Evolutionary conservation across 495 filamentous ascomycete genomes (phyloP).

Genomic region (Aspergillus sparsus): DNA sequence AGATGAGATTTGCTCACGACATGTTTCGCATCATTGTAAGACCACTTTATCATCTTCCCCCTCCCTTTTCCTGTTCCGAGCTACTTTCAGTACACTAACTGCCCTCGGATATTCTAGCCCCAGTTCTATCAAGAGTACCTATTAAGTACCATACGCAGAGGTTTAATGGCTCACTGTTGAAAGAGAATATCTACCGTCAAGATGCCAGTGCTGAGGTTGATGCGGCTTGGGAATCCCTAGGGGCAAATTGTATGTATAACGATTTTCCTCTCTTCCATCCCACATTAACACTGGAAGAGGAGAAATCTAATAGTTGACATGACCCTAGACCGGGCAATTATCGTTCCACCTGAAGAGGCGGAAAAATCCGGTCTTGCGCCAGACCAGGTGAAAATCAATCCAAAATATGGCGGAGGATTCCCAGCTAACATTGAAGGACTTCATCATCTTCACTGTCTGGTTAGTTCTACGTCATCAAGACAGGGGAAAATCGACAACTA

Average conservation of each 20-base stretch:
- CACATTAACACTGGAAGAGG: not conserved
- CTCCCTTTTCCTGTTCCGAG: too few species aligned
- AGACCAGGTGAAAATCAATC: constrained; percentile 53
- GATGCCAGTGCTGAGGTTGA: constrained; percentile 55
- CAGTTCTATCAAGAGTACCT: constrained; percentile 11
- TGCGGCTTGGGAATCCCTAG: constrained; percentile 57
- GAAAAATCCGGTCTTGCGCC: constrained; percentile 40
- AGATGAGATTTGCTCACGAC: constrained; percentile 16
- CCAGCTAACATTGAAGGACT: constrained; percentile 58
- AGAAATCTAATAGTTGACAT: not conserved
- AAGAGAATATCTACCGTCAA: constrained; percentile 55
- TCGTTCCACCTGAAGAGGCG: constrained; percentile 41
- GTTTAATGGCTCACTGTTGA: constrained; percentile 55
- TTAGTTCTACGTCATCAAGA: constrained; percentile 18
- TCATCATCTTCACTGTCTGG: constrained; percentile 60
- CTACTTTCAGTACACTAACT: not conserved
- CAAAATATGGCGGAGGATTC: constrained; percentile 55
- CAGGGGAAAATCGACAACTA: not conserved
- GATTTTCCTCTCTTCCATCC: not conserved
- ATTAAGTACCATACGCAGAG: constrained; percentile 22
- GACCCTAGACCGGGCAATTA: constrained; percentile 38
- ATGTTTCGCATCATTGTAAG: constrained; percentile 18
- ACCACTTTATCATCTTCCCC: too few species aligned
- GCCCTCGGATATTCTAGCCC: constrained; percentile 3
- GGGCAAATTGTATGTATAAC: constrained; percentile 47